Evolutionary conservation across 805 yeast genomes (phyloP).

Genomic region (Ogataea angusta): DNA sequence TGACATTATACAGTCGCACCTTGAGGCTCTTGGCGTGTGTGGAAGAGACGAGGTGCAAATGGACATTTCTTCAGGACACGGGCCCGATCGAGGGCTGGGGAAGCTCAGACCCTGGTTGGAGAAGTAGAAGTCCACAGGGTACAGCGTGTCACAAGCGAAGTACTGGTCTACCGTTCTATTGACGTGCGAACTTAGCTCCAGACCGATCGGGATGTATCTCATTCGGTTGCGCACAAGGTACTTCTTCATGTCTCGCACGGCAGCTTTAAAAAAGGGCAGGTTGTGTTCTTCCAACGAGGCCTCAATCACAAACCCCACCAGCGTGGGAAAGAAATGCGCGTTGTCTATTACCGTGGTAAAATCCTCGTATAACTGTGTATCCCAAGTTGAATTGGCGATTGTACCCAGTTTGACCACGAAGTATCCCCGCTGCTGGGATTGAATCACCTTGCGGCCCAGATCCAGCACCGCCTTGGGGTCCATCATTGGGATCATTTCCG

Average conservation of each 20-base stretch:
- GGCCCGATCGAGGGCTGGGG: not conserved
- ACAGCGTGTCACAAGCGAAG: constrained; percentile 14
- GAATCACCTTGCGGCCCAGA: constrained; percentile 8
- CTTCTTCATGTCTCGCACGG: constrained; percentile 75
- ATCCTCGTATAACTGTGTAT: constrained; percentile 49
- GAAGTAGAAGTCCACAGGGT: constrained; percentile 17
- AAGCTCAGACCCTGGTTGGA: constrained; percentile 3
- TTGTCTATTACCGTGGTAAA: constrained; percentile 75
- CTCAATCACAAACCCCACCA: constrained; percentile 91
- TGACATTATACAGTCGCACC: constrained; percentile 44
- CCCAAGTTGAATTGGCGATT: constrained; percentile 17
- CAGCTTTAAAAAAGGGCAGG: constrained; percentile 80
- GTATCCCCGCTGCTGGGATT: constrained; percentile 14
- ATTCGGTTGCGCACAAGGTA: constrained; percentile 47
- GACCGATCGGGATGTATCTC: constrained; percentile 39
- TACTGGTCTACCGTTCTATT: constrained; percentile 10
- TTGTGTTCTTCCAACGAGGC: constrained; percentile 80
- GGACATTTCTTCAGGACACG: constrained; percentile 13
- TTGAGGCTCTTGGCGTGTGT: constrained; percentile 38
- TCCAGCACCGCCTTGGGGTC: constrained; percentile 11
- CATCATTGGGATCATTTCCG: constrained; percentile 4
- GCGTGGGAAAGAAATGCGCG: constrained; percentile 62
- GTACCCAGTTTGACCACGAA: constrained; percentile 16
- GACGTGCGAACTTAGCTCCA: constrained; percentile 6
- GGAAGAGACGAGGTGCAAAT: constrained; percentile 32